These are phyloP conservation scores for Salisapilia sapeloensis DNA, from an alignment of 352 stramenopile species.

Conservation along the genomic window DNA sequence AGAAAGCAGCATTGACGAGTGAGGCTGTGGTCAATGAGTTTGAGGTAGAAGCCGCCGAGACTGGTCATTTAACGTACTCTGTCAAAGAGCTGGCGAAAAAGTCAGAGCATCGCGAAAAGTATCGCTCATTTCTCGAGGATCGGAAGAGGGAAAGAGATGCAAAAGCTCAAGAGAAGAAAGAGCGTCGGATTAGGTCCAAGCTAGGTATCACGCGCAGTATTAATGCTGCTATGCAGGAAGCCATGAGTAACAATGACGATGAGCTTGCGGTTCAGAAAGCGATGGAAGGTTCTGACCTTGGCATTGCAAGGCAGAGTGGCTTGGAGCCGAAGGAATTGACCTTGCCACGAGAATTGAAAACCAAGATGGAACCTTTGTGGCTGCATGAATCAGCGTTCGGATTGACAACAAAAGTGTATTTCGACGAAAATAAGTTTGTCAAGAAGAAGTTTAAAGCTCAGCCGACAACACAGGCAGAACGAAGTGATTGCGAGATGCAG, in stretches of 20 bases:
- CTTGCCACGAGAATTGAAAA: slow-evolving; percentile 17
- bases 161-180: slow-evolving; percentile 11
- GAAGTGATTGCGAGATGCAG: slow-evolving; percentile 57
- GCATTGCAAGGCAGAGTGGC: slow-evolving; percentile 23
- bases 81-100: slow-evolving; percentile 62
- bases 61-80: slow-evolving; percentile 73
- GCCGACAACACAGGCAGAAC: slow-evolving; percentile 81
- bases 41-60: slow-evolving; percentile 71
- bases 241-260: slow-evolving; percentile 6
- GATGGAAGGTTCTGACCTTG: slow-evolving; percentile 16
- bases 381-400: slow-evolving; percentile 10
- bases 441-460: slow-evolving; percentile 85
- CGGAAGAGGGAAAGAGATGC: slow-evolving; percentile 18
- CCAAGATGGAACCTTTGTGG: slow-evolving; percentile 48
- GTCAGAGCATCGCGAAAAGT: slow-evolving; percentile 42
- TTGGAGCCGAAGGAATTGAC: slow-evolving; percentile 21
- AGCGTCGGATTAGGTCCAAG: slow-evolving; percentile 8
- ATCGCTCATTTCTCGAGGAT: slow-evolving; percentile 44
- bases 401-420: slow-evolving; percentile 16
- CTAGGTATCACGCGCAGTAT: slow-evolving; percentile 17
- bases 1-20: slow-evolving; percentile 38
- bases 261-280: slow-evolving; percentile 29
- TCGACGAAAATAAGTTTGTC: slow-evolving; percentile 82
- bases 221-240: slow-evolving; percentile 8
- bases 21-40: slow-evolving; percentile 63